Conservation (phyloP, 805 yeast species). For the Candida maris region DNA sequence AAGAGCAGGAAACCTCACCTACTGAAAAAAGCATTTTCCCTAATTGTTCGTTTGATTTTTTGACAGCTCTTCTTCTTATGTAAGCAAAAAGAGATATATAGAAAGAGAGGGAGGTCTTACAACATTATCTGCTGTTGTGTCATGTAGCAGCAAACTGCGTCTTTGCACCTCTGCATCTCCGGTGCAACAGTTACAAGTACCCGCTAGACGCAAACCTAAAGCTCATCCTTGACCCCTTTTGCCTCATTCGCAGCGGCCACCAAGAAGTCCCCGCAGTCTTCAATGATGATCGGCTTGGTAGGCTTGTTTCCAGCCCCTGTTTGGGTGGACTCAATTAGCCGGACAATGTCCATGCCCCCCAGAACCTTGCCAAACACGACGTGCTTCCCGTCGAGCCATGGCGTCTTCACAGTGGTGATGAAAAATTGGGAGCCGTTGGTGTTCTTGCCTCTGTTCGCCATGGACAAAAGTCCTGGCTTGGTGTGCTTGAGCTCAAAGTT, state of each 20-base stretch:
- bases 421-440: constrained; percentile 94
- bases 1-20: no score
- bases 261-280: constrained; percentile 52
- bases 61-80: no score
- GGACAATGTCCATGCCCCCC: constrained; percentile 81
- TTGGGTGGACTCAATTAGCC: constrained; percentile 67
- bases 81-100: no score
- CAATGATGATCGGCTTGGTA: constrained; percentile 56
- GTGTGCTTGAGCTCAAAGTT: constrained; percentile 65
- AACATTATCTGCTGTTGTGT: no score
- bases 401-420: constrained; percentile 85
- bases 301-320: constrained; percentile 76
- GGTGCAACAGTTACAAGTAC: no score
- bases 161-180: no score
- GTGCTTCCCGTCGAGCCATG: constrained; percentile 92
- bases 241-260: constrained; percentile 17
- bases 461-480: constrained; percentile 64
- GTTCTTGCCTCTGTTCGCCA: constrained; percentile 78
- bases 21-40: no score
- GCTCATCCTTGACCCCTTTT: constrained; percentile 26
- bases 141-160: no score
- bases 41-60: no score
- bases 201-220: no score
- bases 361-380: constrained; percentile 96
- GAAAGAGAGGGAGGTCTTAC: no score